Conservation (phyloP, 768 basidiomycete species). For the Suillus subluteus region DNA sequence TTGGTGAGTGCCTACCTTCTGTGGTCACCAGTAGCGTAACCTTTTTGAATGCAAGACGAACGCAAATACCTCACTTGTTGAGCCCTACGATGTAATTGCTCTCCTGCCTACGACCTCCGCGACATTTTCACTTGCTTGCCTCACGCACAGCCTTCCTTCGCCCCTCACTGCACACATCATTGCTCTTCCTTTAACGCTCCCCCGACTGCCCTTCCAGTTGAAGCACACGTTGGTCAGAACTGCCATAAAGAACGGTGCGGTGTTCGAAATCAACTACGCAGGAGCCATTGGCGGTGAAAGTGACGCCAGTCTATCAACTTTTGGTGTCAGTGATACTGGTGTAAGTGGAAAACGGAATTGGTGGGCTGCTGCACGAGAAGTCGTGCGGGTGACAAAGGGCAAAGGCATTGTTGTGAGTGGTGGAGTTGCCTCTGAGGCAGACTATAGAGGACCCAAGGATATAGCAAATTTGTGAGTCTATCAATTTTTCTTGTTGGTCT, state of each 20-base stretch:
- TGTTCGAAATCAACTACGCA: conserved; percentile 81
- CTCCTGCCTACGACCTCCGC: conserved; percentile 72
- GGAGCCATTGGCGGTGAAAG: conserved; percentile 71
- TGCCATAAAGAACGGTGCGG: conserved; percentile 79
- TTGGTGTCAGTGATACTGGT: conserved; percentile 57
- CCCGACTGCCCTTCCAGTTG: conserved; percentile 78
- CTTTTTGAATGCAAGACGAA: conserved; percentile 55
- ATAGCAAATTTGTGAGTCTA: conserved; percentile 71
- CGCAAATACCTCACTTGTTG: conserved; percentile 63
- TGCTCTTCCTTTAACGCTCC: conserved; percentile 73
- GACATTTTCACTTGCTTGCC: conserved; percentile 78
- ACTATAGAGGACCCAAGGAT: conserved; percentile 74
- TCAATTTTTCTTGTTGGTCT: not conserved
- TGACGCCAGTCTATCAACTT: conserved; percentile 46
- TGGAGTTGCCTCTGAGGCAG: conserved; percentile 60
- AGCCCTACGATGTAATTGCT: conserved; percentile 76
- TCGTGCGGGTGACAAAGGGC: conserved; percentile 80
- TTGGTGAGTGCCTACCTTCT: conserved; percentile 49
- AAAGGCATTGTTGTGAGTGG: conserved; percentile 75
- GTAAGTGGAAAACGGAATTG: conserved; percentile 71
- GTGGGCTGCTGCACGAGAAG: conserved; percentile 81
- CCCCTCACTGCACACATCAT: conserved; percentile 82
- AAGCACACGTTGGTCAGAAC: conserved; percentile 84
- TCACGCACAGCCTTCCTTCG: conserved; percentile 78
- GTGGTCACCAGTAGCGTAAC: not conserved